These are phyloP conservation scores for Starmerella apicola DNA, from an alignment of 805 yeast species.

Conservation along the genomic window DNA sequence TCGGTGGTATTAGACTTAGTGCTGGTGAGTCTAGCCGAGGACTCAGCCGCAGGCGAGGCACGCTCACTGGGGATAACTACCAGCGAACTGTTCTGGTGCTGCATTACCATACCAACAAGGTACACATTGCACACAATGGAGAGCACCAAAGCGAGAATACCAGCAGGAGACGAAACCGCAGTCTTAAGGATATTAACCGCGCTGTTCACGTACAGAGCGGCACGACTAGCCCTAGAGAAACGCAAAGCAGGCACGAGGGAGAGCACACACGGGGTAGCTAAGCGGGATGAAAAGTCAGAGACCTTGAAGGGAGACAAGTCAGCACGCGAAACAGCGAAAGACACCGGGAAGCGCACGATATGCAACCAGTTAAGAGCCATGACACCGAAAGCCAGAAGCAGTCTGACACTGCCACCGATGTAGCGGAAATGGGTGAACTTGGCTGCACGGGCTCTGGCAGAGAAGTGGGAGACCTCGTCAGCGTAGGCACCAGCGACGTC, in stretches of 20 bases:
- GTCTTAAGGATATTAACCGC: conserved; percentile 8
- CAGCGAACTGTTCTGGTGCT: conserved; percentile 32
- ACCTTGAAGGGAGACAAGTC: conserved; percentile 17
- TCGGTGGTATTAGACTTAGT: not conserved
- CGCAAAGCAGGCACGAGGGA: conserved; percentile 31
- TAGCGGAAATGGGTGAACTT: conserved; percentile 11
- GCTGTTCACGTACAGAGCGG: conserved; percentile 12
- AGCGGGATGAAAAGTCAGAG: conserved; percentile 6
- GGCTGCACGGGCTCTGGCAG: conserved; percentile 15
- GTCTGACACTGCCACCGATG: conserved; percentile 16
- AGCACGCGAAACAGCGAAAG: conserved; percentile 22
- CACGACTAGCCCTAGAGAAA: conserved; percentile 22
- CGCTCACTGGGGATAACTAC: conserved; percentile 24
- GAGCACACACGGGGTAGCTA: conserved; percentile 22
- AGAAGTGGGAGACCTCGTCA: conserved; percentile 19
- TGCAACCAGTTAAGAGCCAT: conserved; percentile 29
- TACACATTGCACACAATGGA: conserved; percentile 75
- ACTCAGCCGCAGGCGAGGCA: conserved; percentile 20
- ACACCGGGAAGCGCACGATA: conserved; percentile 25
- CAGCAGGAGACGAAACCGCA: conserved; percentile 27
- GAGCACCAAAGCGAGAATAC: conserved; percentile 58
- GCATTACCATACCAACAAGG: conserved; percentile 51
- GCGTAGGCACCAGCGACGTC: conserved; percentile 40
- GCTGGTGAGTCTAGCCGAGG: not conserved
- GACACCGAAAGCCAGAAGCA: conserved; percentile 25